These are phyloP conservation scores for Pulveroboletus sp. DNA, from an alignment of 768 basidiomycete genomes.

Conservation along the genomic window DNA sequence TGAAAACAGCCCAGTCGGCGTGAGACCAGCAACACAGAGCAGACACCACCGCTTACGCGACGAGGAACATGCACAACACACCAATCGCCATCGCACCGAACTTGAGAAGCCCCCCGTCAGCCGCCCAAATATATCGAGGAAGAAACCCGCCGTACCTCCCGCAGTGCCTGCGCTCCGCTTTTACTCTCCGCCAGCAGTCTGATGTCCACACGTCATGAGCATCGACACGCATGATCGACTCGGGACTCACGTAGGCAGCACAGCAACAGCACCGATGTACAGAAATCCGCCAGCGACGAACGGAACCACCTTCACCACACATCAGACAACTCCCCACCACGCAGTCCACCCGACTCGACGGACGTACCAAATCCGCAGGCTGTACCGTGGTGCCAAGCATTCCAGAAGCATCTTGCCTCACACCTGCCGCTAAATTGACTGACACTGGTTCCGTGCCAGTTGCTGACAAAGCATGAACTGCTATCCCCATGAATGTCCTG, in stretches of 20 bases:
- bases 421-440: conserved; percentile 67
- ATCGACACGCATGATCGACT: conserved; percentile 6
- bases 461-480: conserved; percentile 71
- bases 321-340: conserved; percentile 14
- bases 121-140: conserved; percentile 12
- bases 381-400: conserved; percentile 80
- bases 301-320: conserved; percentile 63
- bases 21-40: conserved; percentile 16
- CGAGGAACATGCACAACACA: conserved; percentile 86
- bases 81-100: conserved; percentile 91
- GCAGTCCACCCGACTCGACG: conserved; percentile 6
- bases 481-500: conserved; percentile 86
- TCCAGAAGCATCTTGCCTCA: conserved; percentile 71
- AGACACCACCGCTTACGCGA: conserved; percentile 62
- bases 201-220: conserved; percentile 14
- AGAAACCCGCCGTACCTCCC: conserved; percentile 53
- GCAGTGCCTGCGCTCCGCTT: conserved; percentile 82
- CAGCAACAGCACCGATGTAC: conserved; percentile 91
- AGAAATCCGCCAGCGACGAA: conserved; percentile 90
- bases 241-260: conserved; percentile 75
- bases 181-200: conserved; percentile 85
- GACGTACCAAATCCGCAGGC: conserved; percentile 72
- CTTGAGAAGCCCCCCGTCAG: conserved; percentile 39
- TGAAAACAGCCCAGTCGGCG: conserved; percentile 28
- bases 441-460: conserved; percentile 37